Evolutionary conservation across 2,329 filamentous ascomycete species (phyloP).

Genomic region (Botrytis fragariae): DNA sequence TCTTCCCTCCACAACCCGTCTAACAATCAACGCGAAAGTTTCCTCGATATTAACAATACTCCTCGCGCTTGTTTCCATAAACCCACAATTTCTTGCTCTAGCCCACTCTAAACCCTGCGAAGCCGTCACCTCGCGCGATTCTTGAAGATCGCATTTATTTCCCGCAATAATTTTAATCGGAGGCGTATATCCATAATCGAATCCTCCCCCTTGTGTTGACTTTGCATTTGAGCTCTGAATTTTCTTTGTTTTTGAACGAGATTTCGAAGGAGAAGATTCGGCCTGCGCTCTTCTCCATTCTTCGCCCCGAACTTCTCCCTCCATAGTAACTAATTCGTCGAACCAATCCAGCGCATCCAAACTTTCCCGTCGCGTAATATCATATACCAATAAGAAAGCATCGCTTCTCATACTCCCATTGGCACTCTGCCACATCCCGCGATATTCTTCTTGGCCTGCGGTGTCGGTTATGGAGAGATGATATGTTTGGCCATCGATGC

Average conservation of each 20-base stretch:
- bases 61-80: constrained; percentile 85
- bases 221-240: constrained; percentile 49
- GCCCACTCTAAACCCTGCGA: constrained; percentile 76
- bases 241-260: constrained; percentile 58
- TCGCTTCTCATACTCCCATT: constrained; percentile 74
- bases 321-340: constrained; percentile 77
- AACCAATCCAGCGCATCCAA: constrained; percentile 74
- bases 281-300: constrained; percentile 2
- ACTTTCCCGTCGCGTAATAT: constrained; percentile 70
- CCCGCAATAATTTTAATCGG: constrained; percentile 82
- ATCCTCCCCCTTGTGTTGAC: constrained; percentile 14
- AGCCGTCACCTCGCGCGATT: constrained; percentile 66
- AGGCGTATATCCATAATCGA: constrained; percentile 30
- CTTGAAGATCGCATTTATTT: constrained; percentile 81
- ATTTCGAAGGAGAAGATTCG: neutral
- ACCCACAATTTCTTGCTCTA: constrained; percentile 67
- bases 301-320: constrained; percentile 6
- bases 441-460: constrained; percentile 87
- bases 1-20: constrained; percentile 55
- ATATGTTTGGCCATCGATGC: constrained; percentile 74
- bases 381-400: constrained; percentile 83
- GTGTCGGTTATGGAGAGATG: constrained; percentile 79
- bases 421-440: constrained; percentile 67
- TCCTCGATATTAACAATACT: constrained; percentile 88
- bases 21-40: constrained; percentile 72